phyloP scores from a whole-genome alignment of 2,329 filamentous ascomycete species.

The Talaromyces sp. region DNA sequence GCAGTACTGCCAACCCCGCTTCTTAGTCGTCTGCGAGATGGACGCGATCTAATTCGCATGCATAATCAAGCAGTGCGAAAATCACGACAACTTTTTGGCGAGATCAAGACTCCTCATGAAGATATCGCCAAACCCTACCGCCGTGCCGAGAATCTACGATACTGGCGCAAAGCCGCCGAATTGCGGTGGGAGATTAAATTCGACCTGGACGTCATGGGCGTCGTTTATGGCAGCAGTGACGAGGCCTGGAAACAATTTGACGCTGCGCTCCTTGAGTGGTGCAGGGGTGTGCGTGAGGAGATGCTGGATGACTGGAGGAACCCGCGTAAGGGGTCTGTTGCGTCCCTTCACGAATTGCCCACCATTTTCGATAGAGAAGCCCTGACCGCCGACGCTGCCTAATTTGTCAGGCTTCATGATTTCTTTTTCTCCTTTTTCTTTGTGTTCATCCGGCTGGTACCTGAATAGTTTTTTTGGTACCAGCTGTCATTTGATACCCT shows the following conservation, averaged over 20 bases:
- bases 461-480: constrained; percentile 7
- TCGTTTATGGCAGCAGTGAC: constrained; percentile 69
- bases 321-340: constrained; percentile 29
- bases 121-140: constrained; percentile 94
- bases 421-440: constrained; percentile 17
- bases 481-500: constrained; percentile 21
- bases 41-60: constrained; percentile 74
- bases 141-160: constrained; percentile 86
- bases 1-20: constrained; percentile 59
- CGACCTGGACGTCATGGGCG: constrained; percentile 76
- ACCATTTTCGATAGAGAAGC: constrained; percentile 15
- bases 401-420: background rate
- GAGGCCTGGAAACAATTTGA: constrained; percentile 78
- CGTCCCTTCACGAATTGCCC: constrained; percentile 13
- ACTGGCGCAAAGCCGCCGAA: constrained; percentile 95
- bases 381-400: constrained; percentile 10
- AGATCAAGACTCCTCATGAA: constrained; percentile 84
- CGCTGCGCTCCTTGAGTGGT: constrained; percentile 78
- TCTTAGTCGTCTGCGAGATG: constrained; percentile 69
- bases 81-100: constrained; percentile 80
- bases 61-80: constrained; percentile 87
- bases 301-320: constrained; percentile 67
- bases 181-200: constrained; percentile 86
- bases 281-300: constrained; percentile 75
- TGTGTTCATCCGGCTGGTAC: constrained; percentile 21